A percentile compares a stretch with the other conserved stretches of the same genome.
phyloP scores from a whole-genome alignment of 1,139 yeast genomes.

The Candida sanyaensis region DNA sequence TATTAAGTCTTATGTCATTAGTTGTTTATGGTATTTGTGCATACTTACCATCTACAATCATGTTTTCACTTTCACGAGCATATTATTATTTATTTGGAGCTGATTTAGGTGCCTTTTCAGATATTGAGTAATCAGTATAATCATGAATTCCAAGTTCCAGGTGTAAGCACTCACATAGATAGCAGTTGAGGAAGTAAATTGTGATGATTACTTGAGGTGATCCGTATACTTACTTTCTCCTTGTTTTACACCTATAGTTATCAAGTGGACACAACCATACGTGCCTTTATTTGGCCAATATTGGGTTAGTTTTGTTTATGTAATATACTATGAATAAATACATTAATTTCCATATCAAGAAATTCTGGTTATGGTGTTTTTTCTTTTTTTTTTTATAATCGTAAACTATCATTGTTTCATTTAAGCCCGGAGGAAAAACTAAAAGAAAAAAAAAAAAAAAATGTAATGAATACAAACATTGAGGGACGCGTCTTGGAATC shows the following conservation, averaged over 20 bases:
- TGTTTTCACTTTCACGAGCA: constrained; percentile 32
- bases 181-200: too few relatives aligned
- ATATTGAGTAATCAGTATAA: too few relatives aligned
- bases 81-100: constrained; percentile 40
- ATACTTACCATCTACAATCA: constrained; percentile 34
- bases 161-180: too few relatives aligned
- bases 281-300: background rate
- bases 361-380: background rate
- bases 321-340: background rate
- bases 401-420: background rate
- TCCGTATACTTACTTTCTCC: too few relatives aligned
- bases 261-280: too few relatives aligned
- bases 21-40: constrained; percentile 40
- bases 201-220: too few relatives aligned
- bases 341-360: background rate
- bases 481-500: background rate
- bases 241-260: too few relatives aligned
- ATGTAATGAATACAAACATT: background rate
- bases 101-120: constrained; percentile 11
- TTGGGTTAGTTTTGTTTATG: background rate
- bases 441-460: background rate
- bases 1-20: constrained; percentile 32
- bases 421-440: background rate
- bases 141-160: too few relatives aligned
- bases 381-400: too few relatives aligned